phyloP scores from a whole-genome alignment of 306 rosid genomes.

The Clitoria ternatea region DNA sequence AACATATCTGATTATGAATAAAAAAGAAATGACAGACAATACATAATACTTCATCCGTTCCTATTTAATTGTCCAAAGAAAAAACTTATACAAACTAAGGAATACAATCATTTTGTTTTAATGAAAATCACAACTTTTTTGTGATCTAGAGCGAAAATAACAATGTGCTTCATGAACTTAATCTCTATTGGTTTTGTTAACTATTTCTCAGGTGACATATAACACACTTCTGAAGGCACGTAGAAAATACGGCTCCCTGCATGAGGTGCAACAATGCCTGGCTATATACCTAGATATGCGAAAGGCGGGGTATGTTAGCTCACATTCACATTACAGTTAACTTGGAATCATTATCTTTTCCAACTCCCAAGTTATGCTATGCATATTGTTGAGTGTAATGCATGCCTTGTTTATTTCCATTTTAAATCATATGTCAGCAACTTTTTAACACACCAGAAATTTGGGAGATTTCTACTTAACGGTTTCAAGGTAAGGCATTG shows the following conservation, averaged over 20 bases:
- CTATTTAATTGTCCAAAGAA: too few species aligned
- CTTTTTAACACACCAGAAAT: background rate
- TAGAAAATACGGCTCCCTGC: conserved; percentile 66
- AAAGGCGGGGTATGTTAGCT: conserved; percentile 72
- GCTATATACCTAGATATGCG: conserved; percentile 89
- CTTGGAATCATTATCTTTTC: conserved; percentile 3
- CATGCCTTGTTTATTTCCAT: background rate
- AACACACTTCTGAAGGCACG: conserved; percentile 81
- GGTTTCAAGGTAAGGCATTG: conserved; percentile 7
- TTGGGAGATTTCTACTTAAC: background rate
- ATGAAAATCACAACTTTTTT: conserved; percentile 14
- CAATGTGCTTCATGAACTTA: conserved; percentile 19
- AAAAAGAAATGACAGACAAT: conserved; percentile 20
- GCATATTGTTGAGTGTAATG: background rate
- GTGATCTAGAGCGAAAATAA: background rate
- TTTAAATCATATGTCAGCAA: background rate
- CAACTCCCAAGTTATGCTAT: too few species aligned
- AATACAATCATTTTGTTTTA: too few species aligned
- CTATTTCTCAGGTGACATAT: conserved; percentile 70
- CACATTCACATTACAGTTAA: background rate
- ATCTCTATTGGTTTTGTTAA: conserved; percentile 9
- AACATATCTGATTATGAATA: background rate
- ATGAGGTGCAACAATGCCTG: conserved; percentile 82
- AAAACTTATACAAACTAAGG: too few species aligned
- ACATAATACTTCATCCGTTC: conserved; percentile 10